A percentile compares a stretch with the other conserved stretches of the same genome.
Evolutionary conservation across 164 flowering plant species (phyloP).

Genomic region (Tetrastigma voinierianum): DNA sequence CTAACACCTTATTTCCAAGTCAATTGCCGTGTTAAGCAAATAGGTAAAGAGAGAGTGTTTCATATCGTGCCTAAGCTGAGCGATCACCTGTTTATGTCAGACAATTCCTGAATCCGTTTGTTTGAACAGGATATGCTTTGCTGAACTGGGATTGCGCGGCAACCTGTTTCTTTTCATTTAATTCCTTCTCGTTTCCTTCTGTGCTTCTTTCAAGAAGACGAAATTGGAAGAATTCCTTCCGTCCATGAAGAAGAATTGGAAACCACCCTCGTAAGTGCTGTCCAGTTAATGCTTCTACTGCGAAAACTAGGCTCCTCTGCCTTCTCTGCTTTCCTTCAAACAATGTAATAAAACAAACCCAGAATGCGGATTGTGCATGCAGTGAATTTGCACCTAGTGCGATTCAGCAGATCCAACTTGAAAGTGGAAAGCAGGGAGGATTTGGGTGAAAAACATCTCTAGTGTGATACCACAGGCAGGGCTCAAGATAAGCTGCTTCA

Average conservation of each 20-base stretch:
- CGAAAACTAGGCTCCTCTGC: background rate
- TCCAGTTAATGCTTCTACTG: background rate
- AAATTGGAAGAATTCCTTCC: background rate
- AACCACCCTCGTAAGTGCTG: background rate
- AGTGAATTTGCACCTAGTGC: background rate
- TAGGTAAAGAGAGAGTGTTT: no score
- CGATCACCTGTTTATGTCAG: no score
- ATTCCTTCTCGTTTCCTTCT: background rate
- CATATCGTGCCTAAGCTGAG: no score
- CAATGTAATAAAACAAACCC: background rate
- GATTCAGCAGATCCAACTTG: constrained; percentile 8
- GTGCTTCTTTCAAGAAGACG: constrained; percentile 6
- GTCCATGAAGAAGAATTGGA: no score
- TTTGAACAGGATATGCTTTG: no score
- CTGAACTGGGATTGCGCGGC: background rate
- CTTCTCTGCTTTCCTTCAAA: constrained; percentile 10
- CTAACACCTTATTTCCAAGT: no score
- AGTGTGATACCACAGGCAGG: background rate
- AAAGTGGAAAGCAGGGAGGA: constrained; percentile 6
- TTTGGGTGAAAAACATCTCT: constrained; percentile 7
- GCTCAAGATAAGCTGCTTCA: constrained; percentile 1
- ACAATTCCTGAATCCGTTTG: no score
- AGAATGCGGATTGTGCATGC: constrained; percentile 8
- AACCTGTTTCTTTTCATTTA: background rate
- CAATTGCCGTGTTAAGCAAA: no score